phyloP scores from a whole-genome alignment of 768 basidiomycete species.

The Phylloporus sp. region DNA sequence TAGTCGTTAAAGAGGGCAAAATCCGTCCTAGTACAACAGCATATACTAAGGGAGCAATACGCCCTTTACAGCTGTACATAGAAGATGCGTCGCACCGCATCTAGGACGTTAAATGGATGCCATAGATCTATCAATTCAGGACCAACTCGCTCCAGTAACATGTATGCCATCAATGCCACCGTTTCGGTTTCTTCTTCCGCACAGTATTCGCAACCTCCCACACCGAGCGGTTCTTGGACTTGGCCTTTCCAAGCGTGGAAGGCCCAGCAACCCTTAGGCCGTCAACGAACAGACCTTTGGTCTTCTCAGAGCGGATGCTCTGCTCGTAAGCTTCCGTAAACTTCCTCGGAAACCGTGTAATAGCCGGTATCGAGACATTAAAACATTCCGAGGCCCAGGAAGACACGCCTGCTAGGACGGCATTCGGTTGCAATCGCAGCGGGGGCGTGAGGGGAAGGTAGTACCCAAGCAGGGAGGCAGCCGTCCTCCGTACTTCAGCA shows the following conservation, averaged over 20 bases:
- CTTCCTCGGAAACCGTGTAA: conserved; percentile 19
- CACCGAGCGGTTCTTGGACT: conserved; percentile 22
- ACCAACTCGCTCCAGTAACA: too few species aligned
- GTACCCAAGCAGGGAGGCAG: conserved; percentile 67
- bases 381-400: conserved; percentile 46
- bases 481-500: conserved; percentile 53
- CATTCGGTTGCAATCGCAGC: conserved; percentile 40
- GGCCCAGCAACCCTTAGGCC: conserved; percentile 14
- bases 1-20: conserved; percentile 7
- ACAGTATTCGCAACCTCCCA: conserved; percentile 21
- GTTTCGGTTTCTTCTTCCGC: conserved; percentile 12
- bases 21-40: not conserved
- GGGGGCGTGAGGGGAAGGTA: conserved; percentile 51
- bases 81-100: not conserved
- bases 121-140: not conserved
- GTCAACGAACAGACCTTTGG: conserved; percentile 23
- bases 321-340: conserved; percentile 21
- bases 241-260: conserved; percentile 17
- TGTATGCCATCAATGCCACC: conserved; percentile 12
- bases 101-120: not conserved
- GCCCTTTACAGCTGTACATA: not conserved
- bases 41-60: not conserved
- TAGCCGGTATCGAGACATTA: conserved; percentile 13
- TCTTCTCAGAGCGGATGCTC: conserved; percentile 2
- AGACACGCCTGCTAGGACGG: conserved; percentile 52